These are phyloP conservation scores for Chimonanthus praecox DNA, from an alignment of 164 flowering plant species.

Conservation along the genomic window DNA sequence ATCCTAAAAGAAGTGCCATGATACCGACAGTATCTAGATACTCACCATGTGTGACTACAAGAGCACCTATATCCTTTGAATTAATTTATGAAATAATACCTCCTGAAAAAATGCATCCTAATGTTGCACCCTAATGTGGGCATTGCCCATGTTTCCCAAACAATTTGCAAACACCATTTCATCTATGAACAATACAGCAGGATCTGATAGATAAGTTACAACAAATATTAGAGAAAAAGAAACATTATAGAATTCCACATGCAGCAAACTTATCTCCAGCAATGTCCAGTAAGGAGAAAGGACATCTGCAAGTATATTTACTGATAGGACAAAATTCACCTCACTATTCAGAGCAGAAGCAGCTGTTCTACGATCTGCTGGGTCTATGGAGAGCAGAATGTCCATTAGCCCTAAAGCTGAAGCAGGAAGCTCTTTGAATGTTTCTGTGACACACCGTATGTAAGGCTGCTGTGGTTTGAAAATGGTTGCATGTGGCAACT, in stretches of 20 bases:
- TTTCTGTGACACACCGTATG: conserved; percentile 71
- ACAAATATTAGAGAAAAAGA: not conserved
- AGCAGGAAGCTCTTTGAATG: conserved; percentile 82
- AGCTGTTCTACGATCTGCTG: conserved; percentile 90
- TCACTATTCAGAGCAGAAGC: conserved; percentile 73
- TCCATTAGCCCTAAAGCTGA: conserved; percentile 80
- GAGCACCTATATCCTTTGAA: too few relatives aligned
- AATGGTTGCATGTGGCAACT: conserved; percentile 91
- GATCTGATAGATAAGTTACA: too few relatives aligned
- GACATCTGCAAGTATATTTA: not conserved
- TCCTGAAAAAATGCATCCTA: too few relatives aligned
- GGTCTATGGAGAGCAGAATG: conserved; percentile 77
- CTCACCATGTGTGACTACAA: too few relatives aligned
- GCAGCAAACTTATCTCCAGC: not conserved
- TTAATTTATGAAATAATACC: too few relatives aligned
- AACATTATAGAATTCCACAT: not conserved
- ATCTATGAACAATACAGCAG: too few relatives aligned
- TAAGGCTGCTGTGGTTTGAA: conserved; percentile 97
- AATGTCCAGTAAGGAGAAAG: not conserved
- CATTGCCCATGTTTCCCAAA: too few relatives aligned
- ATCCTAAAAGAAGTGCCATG: too few relatives aligned
- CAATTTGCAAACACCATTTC: too few relatives aligned
- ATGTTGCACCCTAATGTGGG: too few relatives aligned
- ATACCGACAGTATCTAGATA: too few relatives aligned
- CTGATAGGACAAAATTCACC: conserved; percentile 31